Base-by-base conservation (phyloP, 2,329 filamentous ascomycete species). In the Aquanectria penicillioides region DNA sequence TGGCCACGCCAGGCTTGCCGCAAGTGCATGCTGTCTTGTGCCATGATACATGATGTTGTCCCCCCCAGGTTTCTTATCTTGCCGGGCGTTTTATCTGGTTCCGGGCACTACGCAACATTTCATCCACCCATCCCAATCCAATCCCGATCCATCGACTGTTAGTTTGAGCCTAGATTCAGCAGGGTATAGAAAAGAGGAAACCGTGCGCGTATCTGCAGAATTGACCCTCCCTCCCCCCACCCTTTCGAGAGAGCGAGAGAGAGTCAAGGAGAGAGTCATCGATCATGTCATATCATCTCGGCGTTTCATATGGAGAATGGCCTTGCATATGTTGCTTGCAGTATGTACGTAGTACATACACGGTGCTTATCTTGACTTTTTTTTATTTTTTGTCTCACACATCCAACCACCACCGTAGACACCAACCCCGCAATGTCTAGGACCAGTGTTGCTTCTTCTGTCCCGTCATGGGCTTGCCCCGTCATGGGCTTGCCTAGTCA, bases 381-480 rank as follows among this genome's bases (percentile, higher is more conserved):
- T 46, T 28, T 46, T 31, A 28, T n/a, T 28, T 46, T 29, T 22
- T 33, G 41, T 46, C 41, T 31, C 41, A 46, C 37, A 33, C 17
- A 20, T 25, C n/a, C 15, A 40, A 22, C 47, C 34, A 25, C 46
- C 46, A 28, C 20, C 17, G 23, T 26, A 37, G 31, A 26, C 36
- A 17, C 36, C 23, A 50, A 50, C 47, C 48, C 48, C 48, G 38
- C 48, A 51, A 41, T 51, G 48, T 51, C 36, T 51, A 31, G 31
- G n/a, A n/a, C n/a, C n/a, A n/a, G n/a, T n/a, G n/a, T n/a, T n/a
- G n/a, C n/a, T n/a, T n/a, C n/a, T n/a, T n/a, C n/a, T n/a, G n/a
- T n/a, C n/a, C n/a, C n/a, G 41, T 46, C 41, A 28, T 46, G 28
- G 29, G 41, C 41, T 20, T 46, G 26, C 41, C 26, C 28, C 41